Percentiles rank a stretch among this genome's conserved stretches.
Evolutionary conservation across 257 asterid genomes (phyloP).

Genomic region (Linaria vulgaris): DNA sequence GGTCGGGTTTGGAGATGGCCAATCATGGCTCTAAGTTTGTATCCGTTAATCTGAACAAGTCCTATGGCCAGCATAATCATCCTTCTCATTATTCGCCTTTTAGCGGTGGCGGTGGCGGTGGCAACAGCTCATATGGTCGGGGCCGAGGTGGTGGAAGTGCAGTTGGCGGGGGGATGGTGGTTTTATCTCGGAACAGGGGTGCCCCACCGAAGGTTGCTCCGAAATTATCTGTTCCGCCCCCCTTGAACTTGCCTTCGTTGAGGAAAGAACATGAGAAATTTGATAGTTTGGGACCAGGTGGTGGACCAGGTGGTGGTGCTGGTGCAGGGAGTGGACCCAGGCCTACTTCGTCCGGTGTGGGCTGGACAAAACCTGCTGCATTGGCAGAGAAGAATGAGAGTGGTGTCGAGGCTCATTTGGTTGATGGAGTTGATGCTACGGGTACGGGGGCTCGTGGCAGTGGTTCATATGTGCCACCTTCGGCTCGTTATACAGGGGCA

Average conservation of each 20-base stretch:
- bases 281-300: constrained; percentile 55
- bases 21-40: constrained; percentile 83
- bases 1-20: constrained; percentile 70
- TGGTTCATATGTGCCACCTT: constrained; percentile 77
- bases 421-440: constrained; percentile 39
- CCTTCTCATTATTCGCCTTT: constrained; percentile 50
- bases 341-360: constrained; percentile 79
- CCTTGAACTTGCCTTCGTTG: constrained; percentile 92
- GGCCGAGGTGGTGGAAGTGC: constrained; percentile 52
- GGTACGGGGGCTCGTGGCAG: constrained; percentile 41
- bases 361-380: constrained; percentile 80
- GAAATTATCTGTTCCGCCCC: constrained; percentile 91
- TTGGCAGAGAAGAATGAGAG: constrained; percentile 47
- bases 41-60: constrained; percentile 81
- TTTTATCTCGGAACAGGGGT: constrained; percentile 67
- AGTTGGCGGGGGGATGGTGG: constrained; percentile 85
- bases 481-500: constrained; percentile 55
- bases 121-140: constrained; percentile 59
- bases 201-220: constrained; percentile 58
- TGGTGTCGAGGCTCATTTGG: constrained; percentile 34
- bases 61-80: constrained; percentile 75
- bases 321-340: constrained; percentile 72
- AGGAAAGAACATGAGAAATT: constrained; percentile 89
- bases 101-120: constrained; percentile 47
- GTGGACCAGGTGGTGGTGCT: constrained; percentile 55